Evolutionary conservation across 805 yeast genomes (phyloP).

Genomic region (Candida nonsorbophila): DNA sequence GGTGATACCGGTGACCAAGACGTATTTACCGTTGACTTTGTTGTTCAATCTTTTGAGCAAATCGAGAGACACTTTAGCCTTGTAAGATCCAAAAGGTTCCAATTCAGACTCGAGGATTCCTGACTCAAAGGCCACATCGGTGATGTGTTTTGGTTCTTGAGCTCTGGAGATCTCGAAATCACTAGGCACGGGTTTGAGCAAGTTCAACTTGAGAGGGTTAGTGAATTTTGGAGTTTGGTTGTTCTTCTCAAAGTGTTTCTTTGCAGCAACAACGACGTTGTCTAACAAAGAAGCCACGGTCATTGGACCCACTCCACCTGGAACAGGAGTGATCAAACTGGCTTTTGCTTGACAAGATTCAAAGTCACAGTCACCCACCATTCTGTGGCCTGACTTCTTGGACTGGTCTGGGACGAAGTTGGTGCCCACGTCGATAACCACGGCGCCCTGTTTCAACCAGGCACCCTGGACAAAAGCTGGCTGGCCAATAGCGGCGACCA

Average conservation of each 20-base stretch:
- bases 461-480: conserved; percentile 68
- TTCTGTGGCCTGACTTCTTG: conserved; percentile 62
- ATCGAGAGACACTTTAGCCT: conserved; percentile 68
- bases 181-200: conserved; percentile 69
- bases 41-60: conserved; percentile 58
- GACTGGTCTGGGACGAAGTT: conserved; percentile 64
- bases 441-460: conserved; percentile 64
- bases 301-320: conserved; percentile 93
- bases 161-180: conserved; percentile 75
- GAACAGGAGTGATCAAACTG: conserved; percentile 75
- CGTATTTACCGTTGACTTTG: conserved; percentile 62
- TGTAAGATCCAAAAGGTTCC: conserved; percentile 70
- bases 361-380: conserved; percentile 77
- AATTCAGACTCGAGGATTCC: conserved; percentile 64
- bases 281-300: conserved; percentile 78
- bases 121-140: conserved; percentile 63
- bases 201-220: conserved; percentile 51
- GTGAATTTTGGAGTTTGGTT: conserved; percentile 40
- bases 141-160: conserved; percentile 67
- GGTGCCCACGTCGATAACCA: conserved; percentile 80
- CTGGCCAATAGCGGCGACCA: conserved; percentile 71
- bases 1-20: conserved; percentile 77
- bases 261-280: conserved; percentile 67
- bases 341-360: conserved; percentile 51
- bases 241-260: conserved; percentile 38